Conservation (phyloP, 179 eudicot species). For the Corrigiola litoralis region DNA sequence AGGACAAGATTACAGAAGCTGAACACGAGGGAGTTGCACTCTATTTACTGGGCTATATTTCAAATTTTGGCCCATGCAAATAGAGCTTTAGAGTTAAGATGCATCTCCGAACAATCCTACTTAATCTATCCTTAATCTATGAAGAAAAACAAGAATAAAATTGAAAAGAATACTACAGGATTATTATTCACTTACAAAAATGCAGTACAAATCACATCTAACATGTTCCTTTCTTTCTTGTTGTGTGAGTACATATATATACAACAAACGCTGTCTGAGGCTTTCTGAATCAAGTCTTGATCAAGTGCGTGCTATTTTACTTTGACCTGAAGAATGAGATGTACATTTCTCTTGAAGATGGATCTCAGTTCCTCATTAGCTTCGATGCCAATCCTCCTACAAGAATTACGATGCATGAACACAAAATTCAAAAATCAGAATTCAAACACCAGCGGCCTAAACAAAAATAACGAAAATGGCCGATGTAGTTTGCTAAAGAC, state of each 20-base stretch:
- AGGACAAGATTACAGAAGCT: too few species aligned
- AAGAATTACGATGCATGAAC: background rate
- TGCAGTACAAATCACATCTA: background rate
- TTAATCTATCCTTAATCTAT: too few species aligned
- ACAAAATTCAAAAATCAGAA: background rate
- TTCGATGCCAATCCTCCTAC: slow-evolving; percentile 69
- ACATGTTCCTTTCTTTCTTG: background rate
- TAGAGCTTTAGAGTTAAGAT: too few species aligned
- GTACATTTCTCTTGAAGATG: slow-evolving; percentile 78
- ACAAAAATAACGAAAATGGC: too few species aligned
- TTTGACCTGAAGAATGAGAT: slow-evolving; percentile 77
- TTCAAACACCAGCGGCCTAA: background rate
- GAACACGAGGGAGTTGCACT: too few species aligned
- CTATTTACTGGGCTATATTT: too few species aligned
- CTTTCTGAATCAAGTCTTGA: background rate
- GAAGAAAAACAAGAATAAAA: too few species aligned
- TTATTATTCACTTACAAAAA: slow-evolving; percentile 2
- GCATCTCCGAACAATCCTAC: too few species aligned
- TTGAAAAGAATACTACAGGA: too few species aligned
- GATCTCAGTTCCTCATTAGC: slow-evolving; percentile 69
- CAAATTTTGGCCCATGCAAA: too few species aligned
- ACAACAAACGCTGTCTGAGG: slow-evolving; percentile 9
- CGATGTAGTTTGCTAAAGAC: too few species aligned
- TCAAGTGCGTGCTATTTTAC: slow-evolving; percentile 22
- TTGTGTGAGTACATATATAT: too few species aligned